These are phyloP conservation scores for Ogataea trehaloabstinens DNA, from an alignment of 805 yeast species.

Conservation along the genomic window DNA sequence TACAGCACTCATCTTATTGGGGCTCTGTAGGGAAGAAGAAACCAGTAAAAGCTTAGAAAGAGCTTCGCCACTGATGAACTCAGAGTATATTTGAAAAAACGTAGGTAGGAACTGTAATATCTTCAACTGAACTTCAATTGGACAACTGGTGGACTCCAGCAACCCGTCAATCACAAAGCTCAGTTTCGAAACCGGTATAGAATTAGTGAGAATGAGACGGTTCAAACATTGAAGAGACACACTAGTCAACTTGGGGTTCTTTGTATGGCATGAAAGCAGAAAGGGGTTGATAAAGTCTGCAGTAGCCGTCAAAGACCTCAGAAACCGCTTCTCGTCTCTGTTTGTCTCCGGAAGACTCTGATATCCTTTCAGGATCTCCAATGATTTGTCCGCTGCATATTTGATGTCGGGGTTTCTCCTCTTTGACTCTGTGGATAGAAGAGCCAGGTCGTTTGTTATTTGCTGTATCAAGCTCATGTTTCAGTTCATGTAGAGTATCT, in stretches of 20 bases:
- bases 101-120: slow-evolving; percentile 80
- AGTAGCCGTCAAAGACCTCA: slow-evolving; percentile 36
- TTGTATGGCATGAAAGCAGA: slow-evolving; percentile 65
- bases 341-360: slow-evolving; percentile 12
- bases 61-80: slow-evolving; percentile 50
- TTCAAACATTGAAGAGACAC: slow-evolving; percentile 72
- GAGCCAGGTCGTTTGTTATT: slow-evolving; percentile 56
- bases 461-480: slow-evolving; percentile 46
- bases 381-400: slow-evolving; percentile 51
- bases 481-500: no score
- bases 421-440: slow-evolving; percentile 65
- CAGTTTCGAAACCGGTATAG: slow-evolving; percentile 53
- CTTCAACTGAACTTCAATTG: slow-evolving; percentile 81
- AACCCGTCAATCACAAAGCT: slow-evolving; percentile 63
- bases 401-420: slow-evolving; percentile 69
- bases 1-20: slow-evolving; percentile 72
- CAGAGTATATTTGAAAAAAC: slow-evolving; percentile 62
- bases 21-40: slow-evolving; percentile 68
- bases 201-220: slow-evolving; percentile 50
- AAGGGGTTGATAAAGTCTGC: slow-evolving; percentile 67
- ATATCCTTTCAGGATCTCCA: slow-evolving; percentile 41
- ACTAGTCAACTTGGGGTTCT: slow-evolving; percentile 70
- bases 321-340: slow-evolving; percentile 15
- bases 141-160: slow-evolving; percentile 69
- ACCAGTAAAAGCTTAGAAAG: slow-evolving; percentile 61